Conservation (phyloP, 306 rosid genomes). For the Acmispon strigosus region DNA sequence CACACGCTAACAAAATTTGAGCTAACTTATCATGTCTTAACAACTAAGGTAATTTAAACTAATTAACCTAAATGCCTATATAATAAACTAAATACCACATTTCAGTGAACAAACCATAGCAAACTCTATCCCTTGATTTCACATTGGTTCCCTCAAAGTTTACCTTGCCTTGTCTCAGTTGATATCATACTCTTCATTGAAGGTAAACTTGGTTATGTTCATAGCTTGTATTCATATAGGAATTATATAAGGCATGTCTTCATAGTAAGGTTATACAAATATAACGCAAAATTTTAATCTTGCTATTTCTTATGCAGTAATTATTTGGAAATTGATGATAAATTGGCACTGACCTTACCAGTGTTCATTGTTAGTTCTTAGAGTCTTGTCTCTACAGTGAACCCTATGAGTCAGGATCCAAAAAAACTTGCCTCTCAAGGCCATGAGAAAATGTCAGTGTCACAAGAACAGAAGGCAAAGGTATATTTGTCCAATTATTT, state of each 20-base stretch:
- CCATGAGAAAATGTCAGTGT: slow-evolving; percentile 24
- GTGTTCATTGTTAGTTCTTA: too few relatives aligned
- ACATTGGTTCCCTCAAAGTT: background rate
- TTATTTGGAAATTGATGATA: background rate
- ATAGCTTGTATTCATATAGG: background rate
- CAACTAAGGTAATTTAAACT: too few relatives aligned
- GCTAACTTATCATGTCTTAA: background rate
- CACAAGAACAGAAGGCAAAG: slow-evolving; percentile 61
- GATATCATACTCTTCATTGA: too few relatives aligned
- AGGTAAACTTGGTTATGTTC: background rate
- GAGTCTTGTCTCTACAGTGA: too few relatives aligned
- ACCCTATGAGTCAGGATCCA: slow-evolving; percentile 40
- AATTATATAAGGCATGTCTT: background rate
- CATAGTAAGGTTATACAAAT: background rate
- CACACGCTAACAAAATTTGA: background rate
- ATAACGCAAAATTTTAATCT: background rate
- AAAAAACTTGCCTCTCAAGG: slow-evolving; percentile 21
- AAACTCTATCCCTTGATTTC: background rate
- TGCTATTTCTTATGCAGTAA: background rate
- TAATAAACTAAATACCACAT: background rate
- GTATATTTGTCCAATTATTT: slow-evolving; percentile 29
- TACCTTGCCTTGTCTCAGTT: too few relatives aligned
- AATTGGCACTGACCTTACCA: slow-evolving; percentile 11
- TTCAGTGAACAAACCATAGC: background rate
- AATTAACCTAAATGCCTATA: slow-evolving; percentile 1